Base-by-base conservation (phyloP, 2,329 filamentous ascomycete genomes). In the Zelopaecilomyces penicillatus region DNA sequence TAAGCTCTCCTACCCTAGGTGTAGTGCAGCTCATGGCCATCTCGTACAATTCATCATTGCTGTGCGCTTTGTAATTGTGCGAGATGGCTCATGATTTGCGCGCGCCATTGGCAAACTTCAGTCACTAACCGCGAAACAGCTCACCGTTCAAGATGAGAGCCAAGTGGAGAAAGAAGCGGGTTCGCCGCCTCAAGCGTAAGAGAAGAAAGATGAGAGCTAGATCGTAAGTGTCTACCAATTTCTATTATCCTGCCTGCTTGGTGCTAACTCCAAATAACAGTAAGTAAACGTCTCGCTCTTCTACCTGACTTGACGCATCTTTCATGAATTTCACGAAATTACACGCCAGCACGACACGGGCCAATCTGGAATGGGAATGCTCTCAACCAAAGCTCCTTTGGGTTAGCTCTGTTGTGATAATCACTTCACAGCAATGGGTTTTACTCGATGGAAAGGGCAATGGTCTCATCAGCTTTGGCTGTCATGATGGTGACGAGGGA, bases 161-260 rank as follows among this genome's bases (percentile, higher is more conserved):
- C 70, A 97, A 97, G 82, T 97, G 93, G 93, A 93, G 91, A 82
- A 98, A 98, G 87, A 98, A 98, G 91, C 83, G 93, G 73, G 90
- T 95, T 76, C 82, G 93, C 67, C 85, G 93, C 75, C 88, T 98
- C 74, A 97, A 97, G 86, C 85, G 90, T 71, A 98, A 98, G 90
- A 89, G 93, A 79, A 94, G 93, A 89, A 98, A 98, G 91, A 95
- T 93, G 77, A 83, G 93, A 72, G 93, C 91, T 65, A 78, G 93
- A 78, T 90, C 83, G 93, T 97, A 80, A 81, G 89, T 76, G 32
- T 19, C n/a, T 11, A 12, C 19, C 36, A 33, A 7, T 2, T 27
- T 26, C 19, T 6, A 9, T 37, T 7, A 19, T 19, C 12, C 33
- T 9, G 30, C 57, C 45, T 55, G 50, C 36, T 42, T 37, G 37